These are phyloP conservation scores for Rhynchosporium agropyri DNA, from an alignment of 2,329 filamentous ascomycete genomes.

Conservation along the genomic window DNA sequence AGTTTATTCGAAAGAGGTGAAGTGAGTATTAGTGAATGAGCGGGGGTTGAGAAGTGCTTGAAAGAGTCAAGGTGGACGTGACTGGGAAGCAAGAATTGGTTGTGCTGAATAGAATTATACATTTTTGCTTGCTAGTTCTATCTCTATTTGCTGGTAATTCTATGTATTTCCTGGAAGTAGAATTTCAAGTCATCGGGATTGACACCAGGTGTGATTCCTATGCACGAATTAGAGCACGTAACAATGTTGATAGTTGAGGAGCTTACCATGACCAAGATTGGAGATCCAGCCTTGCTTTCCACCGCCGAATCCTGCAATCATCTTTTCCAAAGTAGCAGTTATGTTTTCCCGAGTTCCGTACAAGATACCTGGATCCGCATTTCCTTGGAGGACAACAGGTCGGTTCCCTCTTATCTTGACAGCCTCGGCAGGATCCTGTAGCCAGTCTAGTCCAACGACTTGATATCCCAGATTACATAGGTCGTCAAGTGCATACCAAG, in stretches of 20 bases:
- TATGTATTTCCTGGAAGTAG: conserved; percentile 91
- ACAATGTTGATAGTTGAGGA: background rate
- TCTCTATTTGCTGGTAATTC: conserved; percentile 52
- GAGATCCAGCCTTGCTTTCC: conserved; percentile 94
- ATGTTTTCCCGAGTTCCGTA: conserved; percentile 85
- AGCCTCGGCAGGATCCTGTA: conserved; percentile 84
- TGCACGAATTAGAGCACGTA: background rate
- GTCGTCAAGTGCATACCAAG: conserved; percentile 90
- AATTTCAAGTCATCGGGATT: conserved; percentile 92
- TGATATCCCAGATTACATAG: conserved; percentile 89
- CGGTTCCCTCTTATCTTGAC: conserved; percentile 77
- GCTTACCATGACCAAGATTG: conserved; percentile 89
- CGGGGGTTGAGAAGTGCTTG: background rate
- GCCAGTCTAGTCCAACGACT: conserved; percentile 93
- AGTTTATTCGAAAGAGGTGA: conserved; percentile 45
- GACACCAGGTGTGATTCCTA: conserved; percentile 91
- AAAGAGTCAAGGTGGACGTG: too few species aligned
- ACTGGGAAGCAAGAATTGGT: too few species aligned
- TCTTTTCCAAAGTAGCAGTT: conserved; percentile 77
- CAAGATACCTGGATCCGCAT: conserved; percentile 90
- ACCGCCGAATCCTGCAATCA: conserved; percentile 81
- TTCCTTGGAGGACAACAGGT: conserved; percentile 82
- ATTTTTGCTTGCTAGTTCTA: background rate
- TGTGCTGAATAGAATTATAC: background rate
- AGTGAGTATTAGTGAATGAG: conserved; percentile 14